These are phyloP conservation scores for Tylopilus felleus DNA, from an alignment of 768 basidiomycete genomes.

Conservation along the genomic window DNA sequence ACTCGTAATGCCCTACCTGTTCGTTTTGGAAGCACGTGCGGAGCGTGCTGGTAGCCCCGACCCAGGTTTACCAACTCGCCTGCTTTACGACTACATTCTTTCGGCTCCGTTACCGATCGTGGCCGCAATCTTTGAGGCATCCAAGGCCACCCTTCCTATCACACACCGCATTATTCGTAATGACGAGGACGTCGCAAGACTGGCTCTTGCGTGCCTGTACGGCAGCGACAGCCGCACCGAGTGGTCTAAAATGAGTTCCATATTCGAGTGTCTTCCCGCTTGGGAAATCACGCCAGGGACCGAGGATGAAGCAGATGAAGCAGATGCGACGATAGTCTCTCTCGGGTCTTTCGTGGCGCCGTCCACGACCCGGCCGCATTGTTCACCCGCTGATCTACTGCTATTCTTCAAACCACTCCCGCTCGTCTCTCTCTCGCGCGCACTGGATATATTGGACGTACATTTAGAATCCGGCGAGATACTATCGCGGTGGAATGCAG, in stretches of 20 bases:
- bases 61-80: constrained; percentile 55
- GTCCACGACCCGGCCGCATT: constrained; percentile 53
- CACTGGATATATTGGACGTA: constrained; percentile 88
- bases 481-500: constrained; percentile 80
- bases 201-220: constrained; percentile 88
- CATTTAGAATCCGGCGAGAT: constrained; percentile 95
- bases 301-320: constrained; percentile 66
- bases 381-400: constrained; percentile 66
- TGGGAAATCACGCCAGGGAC: constrained; percentile 66
- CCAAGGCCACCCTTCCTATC: constrained; percentile 79
- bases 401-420: constrained; percentile 82
- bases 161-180: constrained; percentile 71
- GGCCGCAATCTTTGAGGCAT: constrained; percentile 81
- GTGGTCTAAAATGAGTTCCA: constrained; percentile 83
- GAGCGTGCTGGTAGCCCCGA: constrained; percentile 79
- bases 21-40: constrained; percentile 82
- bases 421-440: constrained; percentile 67
- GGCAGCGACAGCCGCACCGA: constrained; percentile 67
- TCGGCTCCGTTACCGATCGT: constrained; percentile 62
- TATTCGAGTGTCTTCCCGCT: constrained; percentile 95
- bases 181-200: constrained; percentile 79
- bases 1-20: constrained; percentile 90
- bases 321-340: constrained; percentile 78
- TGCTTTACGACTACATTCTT: constrained; percentile 72
- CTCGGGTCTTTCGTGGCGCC: constrained; percentile 79